Conservation (phyloP, 768 basidiomycete species). For the Cyathus striatus region DNA sequence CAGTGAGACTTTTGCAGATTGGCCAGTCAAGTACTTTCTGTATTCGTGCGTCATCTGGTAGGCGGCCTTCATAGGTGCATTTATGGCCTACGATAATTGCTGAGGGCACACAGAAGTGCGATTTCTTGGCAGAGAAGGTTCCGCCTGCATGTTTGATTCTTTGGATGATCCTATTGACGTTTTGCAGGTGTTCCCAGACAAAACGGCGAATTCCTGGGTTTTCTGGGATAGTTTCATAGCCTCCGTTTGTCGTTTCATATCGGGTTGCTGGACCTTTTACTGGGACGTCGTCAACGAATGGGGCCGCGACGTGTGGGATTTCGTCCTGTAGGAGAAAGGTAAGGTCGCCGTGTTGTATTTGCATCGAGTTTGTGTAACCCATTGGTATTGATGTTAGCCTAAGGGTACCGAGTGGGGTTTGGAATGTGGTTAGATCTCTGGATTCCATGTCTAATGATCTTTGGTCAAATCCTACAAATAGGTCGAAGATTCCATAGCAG, state of each 20-base stretch:
- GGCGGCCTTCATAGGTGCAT: constrained; percentile 18
- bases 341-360: too few relatives aligned
- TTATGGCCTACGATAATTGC: constrained; percentile 16
- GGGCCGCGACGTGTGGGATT: too few relatives aligned
- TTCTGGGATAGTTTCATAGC: constrained; percentile 11
- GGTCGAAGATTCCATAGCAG: too few relatives aligned
- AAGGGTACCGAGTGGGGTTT: too few relatives aligned
- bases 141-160: constrained; percentile 19
- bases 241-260: constrained; percentile 18
- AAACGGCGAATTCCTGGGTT: constrained; percentile 26
- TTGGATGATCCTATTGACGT: constrained; percentile 26
- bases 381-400: too few relatives aligned
- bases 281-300: too few relatives aligned
- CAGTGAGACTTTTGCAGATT: constrained; percentile 7
- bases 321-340: too few relatives aligned
- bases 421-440: too few relatives aligned
- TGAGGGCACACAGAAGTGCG: constrained; percentile 12
- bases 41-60: constrained; percentile 13
- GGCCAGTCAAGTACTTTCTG: constrained; percentile 18
- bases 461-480: too few relatives aligned
- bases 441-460: too few relatives aligned
- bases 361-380: too few relatives aligned
- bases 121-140: constrained; percentile 29
- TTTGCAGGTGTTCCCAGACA: constrained; percentile 29
- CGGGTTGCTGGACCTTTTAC: constrained; percentile 20